These are phyloP conservation scores for Crithidia bombi DNA, from an alignment of 208 protist genomes.

Conservation along the genomic window DNA sequence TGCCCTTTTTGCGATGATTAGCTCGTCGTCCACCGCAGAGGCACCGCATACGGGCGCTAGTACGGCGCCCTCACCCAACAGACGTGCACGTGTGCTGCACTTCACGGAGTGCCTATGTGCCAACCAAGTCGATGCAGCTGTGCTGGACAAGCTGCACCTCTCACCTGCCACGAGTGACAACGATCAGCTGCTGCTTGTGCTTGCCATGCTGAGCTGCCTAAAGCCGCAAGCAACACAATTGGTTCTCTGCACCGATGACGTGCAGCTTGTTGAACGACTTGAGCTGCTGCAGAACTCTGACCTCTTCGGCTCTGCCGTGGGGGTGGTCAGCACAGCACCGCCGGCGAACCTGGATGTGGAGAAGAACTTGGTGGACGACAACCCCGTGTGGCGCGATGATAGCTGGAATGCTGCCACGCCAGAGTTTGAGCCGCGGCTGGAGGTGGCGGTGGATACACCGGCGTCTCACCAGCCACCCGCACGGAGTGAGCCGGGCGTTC, in stretches of 20 bases:
- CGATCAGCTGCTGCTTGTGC: constrained; percentile 70
- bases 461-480: not conserved
- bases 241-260: constrained; percentile 77
- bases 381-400: constrained; percentile 33
- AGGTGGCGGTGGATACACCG: not conserved
- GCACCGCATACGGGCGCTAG: not conserved
- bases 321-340: constrained; percentile 55
- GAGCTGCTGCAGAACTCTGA: constrained; percentile 1
- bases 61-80: not conserved
- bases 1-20: constrained; percentile 54
- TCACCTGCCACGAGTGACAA: constrained; percentile 54
- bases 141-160: constrained; percentile 25
- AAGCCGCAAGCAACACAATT: constrained; percentile 33
- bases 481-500: not conserved
- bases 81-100: constrained; percentile 60
- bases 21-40: not conserved
- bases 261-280: constrained; percentile 32
- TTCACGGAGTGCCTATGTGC: constrained; percentile 83
- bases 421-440: constrained; percentile 17
- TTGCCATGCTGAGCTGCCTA: constrained; percentile 72
- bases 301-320: constrained; percentile 51
- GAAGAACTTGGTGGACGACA: constrained; percentile 70
- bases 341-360: constrained; percentile 48
- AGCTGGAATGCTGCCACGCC: not conserved
- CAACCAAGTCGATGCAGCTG: constrained; percentile 25